Evolutionary conservation across 805 yeast species (phyloP), one percentile per base, ranked within the genome.

Genomic region (Debaryomyces castellii): DNA sequence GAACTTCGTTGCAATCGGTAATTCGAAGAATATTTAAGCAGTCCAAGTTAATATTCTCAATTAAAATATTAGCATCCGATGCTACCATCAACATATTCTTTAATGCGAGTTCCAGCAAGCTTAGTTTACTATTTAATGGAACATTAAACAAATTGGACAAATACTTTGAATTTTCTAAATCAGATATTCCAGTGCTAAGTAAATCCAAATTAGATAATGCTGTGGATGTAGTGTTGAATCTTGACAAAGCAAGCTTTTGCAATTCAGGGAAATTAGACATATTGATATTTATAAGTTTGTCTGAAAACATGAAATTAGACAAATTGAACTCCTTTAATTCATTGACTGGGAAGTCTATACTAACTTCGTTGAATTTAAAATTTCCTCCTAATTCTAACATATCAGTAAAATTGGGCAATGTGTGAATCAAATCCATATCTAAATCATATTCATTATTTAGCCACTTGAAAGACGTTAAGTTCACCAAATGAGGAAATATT

Each of bases 401-500:
- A 4, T 50, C 42, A 6, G 45, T 43, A 3, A 38, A 20, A 9
- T 27, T 40, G 4, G 62, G 63, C n/a, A 55, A 37, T 5, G 41
- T 28, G 21, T 35, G 41, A 11, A 60, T 45, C 11, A 58, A 32
- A 1, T 40, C 44, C 33, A 48, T 42, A 23, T 48, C 49, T 8
- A 60, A 43, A 45, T 52, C 49, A 35, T 55, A 48, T 32, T 48
- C 44, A 14, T 50, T 48, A 27, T 49, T 42, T 20, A 45, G 52
- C 65, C 65, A 60, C 30, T 46, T 50, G 24, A 60, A 51, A 24
- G 52, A 51, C 4, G 16, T 27, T 20, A 60, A 44, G 39, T 49
- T 52, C 1, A 10, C 21, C 20, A 60, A 44, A 12, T 44, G 32
- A 2, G 60, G 62, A 21, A 63, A 45, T 12, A 53, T 47, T 4